Base-by-base conservation (phyloP, 106 monocot genomes). In the Acorus gramineus region DNA sequence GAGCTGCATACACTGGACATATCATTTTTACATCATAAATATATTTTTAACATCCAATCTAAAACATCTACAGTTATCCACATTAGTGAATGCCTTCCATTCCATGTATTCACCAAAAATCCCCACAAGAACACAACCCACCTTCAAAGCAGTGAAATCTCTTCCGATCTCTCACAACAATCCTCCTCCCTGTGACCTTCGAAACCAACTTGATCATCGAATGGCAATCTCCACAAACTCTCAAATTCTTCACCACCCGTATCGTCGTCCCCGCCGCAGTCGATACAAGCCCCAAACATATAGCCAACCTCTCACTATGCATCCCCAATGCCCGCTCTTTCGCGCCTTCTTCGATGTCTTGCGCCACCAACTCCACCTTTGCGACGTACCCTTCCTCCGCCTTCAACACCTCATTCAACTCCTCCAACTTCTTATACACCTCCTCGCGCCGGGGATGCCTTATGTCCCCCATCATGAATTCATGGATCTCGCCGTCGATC, bases 381-480 rank as follows among this genome's bases (percentile, higher is more conserved):
- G 82, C 73, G 12, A 47, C 51, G 64, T 82, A 77, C 5, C 86
- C 84, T 69, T 81, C 60, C 28, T 28, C 28, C 28, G 11, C 13
- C 50, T 60, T 76, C 53, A 82, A 5, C 10, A 56, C 43, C 7
- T n/a, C 47, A 46, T 70, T 73, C 55, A 82, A 14, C 1, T 73
- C 76, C n/a, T 82, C 74, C 3, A 82, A 62, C 73, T 86, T 79
- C 50, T 4, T 11, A 45, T 81, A 81, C 3, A 86, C 82, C 57
- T 78, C 73, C 7, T 76, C 72, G 14, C 73, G 55, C 51, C 44
- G 68, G 57, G 76, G 76, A 44, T 86, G 86, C n/a, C 78, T 65
- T 10, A 82, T 79, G 45, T 86, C 85, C n/a, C 85, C 81, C 3
- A 73, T 62, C 12, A 81, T 53, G 67, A 82, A 86, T 52, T 86